Conservation (phyloP, 768 basidiomycete genomes). For the Leccinum obscurum region DNA sequence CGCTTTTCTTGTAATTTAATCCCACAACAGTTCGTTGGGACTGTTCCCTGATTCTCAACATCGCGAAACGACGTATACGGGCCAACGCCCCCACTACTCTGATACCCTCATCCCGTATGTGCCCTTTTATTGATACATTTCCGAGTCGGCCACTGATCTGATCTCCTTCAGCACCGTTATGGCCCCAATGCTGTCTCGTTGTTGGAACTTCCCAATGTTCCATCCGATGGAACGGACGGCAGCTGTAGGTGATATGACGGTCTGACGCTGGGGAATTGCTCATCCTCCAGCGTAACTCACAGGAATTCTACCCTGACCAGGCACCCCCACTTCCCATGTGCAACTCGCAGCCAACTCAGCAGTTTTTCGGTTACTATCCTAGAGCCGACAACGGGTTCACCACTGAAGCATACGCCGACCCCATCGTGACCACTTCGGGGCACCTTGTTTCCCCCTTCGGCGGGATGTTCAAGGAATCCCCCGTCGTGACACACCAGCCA, state of each 20-base stretch:
- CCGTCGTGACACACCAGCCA: slow-evolving; percentile 11
- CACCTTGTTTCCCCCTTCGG: background rate
- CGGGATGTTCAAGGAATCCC: background rate
- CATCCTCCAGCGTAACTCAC: background rate
- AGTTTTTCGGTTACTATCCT: background rate
- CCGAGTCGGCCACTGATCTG: slow-evolving; percentile 2
- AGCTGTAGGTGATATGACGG: slow-evolving; percentile 10
- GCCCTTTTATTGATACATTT: background rate
- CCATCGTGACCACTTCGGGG: background rate
- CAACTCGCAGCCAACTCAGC: background rate
- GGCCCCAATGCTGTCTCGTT: background rate
- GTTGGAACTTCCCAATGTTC: background rate
- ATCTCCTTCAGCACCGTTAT: slow-evolving; percentile 9
- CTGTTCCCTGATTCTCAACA: background rate
- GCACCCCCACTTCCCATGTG: background rate
- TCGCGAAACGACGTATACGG: background rate
- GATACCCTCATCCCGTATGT: slow-evolving; percentile 9
- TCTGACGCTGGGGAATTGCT: background rate
- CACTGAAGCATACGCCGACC: background rate
- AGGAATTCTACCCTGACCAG: slow-evolving; percentile 15
- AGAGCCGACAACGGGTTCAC: background rate
- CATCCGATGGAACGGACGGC: background rate
- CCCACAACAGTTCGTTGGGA: slow-evolving; percentile 9
- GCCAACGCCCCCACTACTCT: background rate
- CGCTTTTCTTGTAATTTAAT: slow-evolving; percentile 7